phyloP scores from a whole-genome alignment of 306 rosid genomes.

The Castanopsis chinensis region DNA sequence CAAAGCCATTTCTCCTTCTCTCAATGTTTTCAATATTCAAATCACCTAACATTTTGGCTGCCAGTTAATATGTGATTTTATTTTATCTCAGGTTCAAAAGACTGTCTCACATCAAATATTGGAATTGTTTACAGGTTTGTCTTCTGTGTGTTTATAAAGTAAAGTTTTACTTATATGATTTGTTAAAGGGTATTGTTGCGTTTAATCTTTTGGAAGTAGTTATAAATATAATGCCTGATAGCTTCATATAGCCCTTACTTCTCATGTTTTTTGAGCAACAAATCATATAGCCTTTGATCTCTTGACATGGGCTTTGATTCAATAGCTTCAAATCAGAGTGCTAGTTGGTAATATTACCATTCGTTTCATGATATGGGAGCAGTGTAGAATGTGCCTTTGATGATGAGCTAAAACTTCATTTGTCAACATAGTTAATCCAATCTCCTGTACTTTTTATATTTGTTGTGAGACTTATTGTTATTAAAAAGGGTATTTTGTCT shows the following conservation, averaged over 20 bases:
- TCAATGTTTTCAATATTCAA: background rate
- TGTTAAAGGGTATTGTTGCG: background rate
- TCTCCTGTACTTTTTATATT: background rate
- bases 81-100: constrained; percentile 72
- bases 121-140: constrained; percentile 94
- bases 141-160: constrained; percentile 10
- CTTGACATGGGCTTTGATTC: background rate
- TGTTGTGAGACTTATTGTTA: background rate
- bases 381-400: no score
- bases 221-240: background rate
- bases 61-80: background rate
- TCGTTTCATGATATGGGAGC: no score
- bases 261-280: background rate
- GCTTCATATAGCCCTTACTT: background rate
- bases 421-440: background rate
- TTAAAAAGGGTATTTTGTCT: background rate
- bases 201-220: background rate
- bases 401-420: background rate
- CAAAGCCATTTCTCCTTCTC: background rate
- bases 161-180: background rate
- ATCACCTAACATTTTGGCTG: background rate
- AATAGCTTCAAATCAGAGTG: background rate
- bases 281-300: background rate
- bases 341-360: no score
- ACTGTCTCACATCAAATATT: constrained; percentile 80